Base-by-base conservation (phyloP, 495 filamentous ascomycete species). In the Penicillium coprophilum region DNA sequence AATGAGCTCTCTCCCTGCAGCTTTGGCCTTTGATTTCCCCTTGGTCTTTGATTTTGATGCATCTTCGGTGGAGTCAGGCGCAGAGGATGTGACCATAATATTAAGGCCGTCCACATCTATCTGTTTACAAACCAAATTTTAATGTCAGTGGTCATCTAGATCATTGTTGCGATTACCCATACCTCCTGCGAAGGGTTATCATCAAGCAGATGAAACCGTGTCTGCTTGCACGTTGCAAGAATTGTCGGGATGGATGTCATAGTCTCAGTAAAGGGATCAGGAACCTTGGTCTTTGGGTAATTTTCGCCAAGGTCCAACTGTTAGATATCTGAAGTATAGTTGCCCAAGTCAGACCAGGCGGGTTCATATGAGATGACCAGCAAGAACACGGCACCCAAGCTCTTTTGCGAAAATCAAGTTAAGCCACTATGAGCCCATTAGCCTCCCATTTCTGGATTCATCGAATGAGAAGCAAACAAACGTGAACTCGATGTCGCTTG, bases 61-160 rank as follows among this genome's bases (percentile, higher is more conserved):
- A 23, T 71, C 66, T 20, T 71, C 70, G n/a, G 40, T 53, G n/a
- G 54, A 41, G 1, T 68, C 61, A 4, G 46, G 36, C 1, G 59
- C 21, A 0, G 71, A 73, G 2, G 81, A 80, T 0, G 77, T 77
- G 46, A 87, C 80, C 12, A 79, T 78, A 53, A 90, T 87, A 46
- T 77, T 81, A 40, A 90, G 72, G 15, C 83, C 84, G 48, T 86
- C 80, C 34, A 90, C 81, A 64, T 88, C 85, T 34, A 90, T 73
- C 86, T 90, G 46, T 39, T 20, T 19, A 43, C 13, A 56, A 40
- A 20, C 19, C 1, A 30, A 3, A 17, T 20, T 5, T 31, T 28
- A 56, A 45, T 2, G 31, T 60, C 31, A 53, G 20, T 30, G 23
- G 11, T 49, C 44, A 45, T 34, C 15, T 54, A 2, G 8, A 41